phyloP scores from a whole-genome alignment of 2,329 filamentous ascomycete genomes.

The Fusarium neocosmosporiellum region DNA sequence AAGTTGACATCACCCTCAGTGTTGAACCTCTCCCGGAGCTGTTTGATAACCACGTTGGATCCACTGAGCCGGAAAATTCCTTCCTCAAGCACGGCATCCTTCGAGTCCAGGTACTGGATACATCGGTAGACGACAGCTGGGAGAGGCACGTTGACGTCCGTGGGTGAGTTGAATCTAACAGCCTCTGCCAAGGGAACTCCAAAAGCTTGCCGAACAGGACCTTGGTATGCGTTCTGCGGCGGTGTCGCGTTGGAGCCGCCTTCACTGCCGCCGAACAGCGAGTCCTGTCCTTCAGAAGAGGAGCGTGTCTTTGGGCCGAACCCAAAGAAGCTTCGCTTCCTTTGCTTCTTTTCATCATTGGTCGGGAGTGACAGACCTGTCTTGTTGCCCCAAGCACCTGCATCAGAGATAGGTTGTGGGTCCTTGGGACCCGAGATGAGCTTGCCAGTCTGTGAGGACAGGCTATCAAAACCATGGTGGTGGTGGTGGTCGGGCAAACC shows the following conservation, averaged over 20 bases:
- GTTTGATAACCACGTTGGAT: slow-evolving; percentile 95
- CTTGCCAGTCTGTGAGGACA: slow-evolving; percentile 53
- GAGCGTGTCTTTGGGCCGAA: slow-evolving; percentile 70
- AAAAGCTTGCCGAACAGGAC: slow-evolving; percentile 78
- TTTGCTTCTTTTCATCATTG: slow-evolving; percentile 79
- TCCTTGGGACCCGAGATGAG: slow-evolving; percentile 89
- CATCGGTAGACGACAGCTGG: slow-evolving; percentile 96
- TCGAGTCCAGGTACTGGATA: slow-evolving; percentile 89
- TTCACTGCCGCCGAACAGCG: slow-evolving; percentile 62
- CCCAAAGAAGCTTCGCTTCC: slow-evolving; percentile 84
- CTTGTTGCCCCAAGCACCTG: slow-evolving; percentile 88
- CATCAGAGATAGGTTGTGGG: slow-evolving; percentile 83
- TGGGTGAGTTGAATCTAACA: slow-evolving; percentile 81
- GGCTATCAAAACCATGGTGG: slow-evolving; percentile 48
- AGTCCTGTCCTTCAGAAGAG: slow-evolving; percentile 69
- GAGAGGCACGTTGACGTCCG: slow-evolving; percentile 78
- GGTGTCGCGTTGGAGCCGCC: slow-evolving; percentile 58
- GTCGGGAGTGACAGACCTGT: slow-evolving; percentile 61
- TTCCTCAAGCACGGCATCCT: slow-evolving; percentile 86
- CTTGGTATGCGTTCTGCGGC: slow-evolving; percentile 56
- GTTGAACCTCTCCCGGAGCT: slow-evolving; percentile 92
- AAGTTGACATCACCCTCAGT: slow-evolving; percentile 91
- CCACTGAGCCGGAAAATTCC: slow-evolving; percentile 97
- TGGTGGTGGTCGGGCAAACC: slow-evolving; percentile 50
- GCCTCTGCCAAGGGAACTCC: slow-evolving; percentile 88